Conservation (phyloP, 2,329 filamentous ascomycete genomes). For the Penicillium sp. region DNA sequence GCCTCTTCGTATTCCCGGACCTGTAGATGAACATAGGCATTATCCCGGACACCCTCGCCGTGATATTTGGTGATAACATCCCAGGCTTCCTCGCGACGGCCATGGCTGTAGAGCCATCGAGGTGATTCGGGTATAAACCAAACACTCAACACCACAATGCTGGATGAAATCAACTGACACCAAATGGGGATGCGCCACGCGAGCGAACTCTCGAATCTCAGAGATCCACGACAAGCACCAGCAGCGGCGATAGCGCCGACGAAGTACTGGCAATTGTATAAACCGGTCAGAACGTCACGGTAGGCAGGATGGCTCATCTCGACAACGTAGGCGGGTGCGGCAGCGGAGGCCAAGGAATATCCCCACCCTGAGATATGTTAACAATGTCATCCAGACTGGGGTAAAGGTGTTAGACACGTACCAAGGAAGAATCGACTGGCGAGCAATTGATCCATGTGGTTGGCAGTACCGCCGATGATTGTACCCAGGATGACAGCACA, state of each 20-base stretch:
- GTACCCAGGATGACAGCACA: conserved; percentile 37
- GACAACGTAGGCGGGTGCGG: conserved; percentile 62
- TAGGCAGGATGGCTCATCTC: conserved; percentile 65
- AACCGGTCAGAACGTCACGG: conserved; percentile 61
- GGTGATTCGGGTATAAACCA: conserved; percentile 60
- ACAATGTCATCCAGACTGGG: background rate
- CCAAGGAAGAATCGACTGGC: conserved; percentile 55
- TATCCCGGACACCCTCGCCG: conserved; percentile 47
- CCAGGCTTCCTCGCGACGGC: conserved; percentile 59
- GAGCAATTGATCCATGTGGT: conserved; percentile 52
- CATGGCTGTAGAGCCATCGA: conserved; percentile 60
- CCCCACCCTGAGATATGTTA: conserved; percentile 48
- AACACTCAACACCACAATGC: conserved; percentile 50
- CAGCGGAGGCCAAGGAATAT: conserved; percentile 59
- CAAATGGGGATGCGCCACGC: conserved; percentile 63
- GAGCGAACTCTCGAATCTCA: conserved; percentile 37
- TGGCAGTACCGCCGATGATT: conserved; percentile 49
- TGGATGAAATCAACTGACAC: conserved; percentile 49
- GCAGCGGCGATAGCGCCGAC: conserved; percentile 55
- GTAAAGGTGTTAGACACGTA: background rate
- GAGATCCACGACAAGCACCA: conserved; percentile 54
- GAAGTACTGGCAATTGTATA: conserved; percentile 55
- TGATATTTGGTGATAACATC: conserved; percentile 59
- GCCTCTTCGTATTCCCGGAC: conserved; percentile 36
- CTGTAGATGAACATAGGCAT: conserved; percentile 33